Percentiles rank a stretch among this genome's conserved stretches.
Conservation (phyloP, 2,329 filamentous ascomycete genomes). For the Fonsecaea pedrosoi region DNA sequence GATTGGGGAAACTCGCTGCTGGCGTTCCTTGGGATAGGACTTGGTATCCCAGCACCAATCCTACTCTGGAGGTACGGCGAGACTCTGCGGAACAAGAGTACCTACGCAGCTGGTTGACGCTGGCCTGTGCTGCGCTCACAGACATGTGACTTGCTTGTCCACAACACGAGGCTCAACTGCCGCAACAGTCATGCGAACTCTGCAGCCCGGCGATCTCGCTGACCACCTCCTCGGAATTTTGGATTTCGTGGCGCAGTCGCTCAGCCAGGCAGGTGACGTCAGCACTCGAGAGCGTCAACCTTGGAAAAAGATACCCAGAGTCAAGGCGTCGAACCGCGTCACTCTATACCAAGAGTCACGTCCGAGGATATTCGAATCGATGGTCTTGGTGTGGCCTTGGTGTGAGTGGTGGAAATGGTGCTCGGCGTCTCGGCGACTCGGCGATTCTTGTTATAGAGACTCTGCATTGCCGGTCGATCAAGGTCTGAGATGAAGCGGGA, state of each 20-base stretch:
- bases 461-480: not conserved
- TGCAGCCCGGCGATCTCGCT: not conserved
- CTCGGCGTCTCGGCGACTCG: not conserved
- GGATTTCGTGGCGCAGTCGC: not conserved
- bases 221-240: not conserved
- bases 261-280: not conserved
- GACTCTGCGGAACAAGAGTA: conserved; percentile 54
- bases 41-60: conserved; percentile 57
- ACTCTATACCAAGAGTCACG: not conserved
- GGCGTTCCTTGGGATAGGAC: conserved; percentile 47
- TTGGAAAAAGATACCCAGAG: not conserved
- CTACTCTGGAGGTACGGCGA: conserved; percentile 60
- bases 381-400: not conserved
- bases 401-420: not conserved
- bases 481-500: not conserved
- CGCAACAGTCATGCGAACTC: not conserved
- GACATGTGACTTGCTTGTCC: not conserved
- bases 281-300: not conserved
- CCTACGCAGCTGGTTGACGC: conserved; percentile 54
- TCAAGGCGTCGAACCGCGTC: not conserved
- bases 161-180: not conserved
- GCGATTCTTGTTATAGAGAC: not conserved
- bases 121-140: no score
- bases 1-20: conserved; percentile 53
- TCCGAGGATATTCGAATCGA: not conserved